phyloP scores from a whole-genome alignment of 129 eudicot genomes.

The Artemisia argyi region DNA sequence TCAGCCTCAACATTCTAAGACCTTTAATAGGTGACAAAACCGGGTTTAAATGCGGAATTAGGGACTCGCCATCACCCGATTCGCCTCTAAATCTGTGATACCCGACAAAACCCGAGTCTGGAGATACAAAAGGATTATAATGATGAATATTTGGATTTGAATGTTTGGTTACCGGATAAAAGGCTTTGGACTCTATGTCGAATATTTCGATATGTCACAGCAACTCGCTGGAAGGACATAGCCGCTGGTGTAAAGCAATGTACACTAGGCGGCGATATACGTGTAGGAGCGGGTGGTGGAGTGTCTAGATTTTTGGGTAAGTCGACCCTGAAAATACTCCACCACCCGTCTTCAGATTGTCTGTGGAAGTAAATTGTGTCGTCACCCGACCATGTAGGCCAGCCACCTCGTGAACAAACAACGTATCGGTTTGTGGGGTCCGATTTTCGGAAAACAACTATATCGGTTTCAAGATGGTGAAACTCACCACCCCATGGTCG shows the following conservation, averaged over 20 bases:
- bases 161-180: conserved; percentile 52
- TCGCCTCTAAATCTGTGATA: conserved; percentile 84
- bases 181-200: conserved; percentile 42
- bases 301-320: conserved; percentile 26
- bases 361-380: conserved; percentile 71
- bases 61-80: conserved; percentile 32
- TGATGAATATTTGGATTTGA: conserved; percentile 63
- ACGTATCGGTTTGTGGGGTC: conserved; percentile 44
- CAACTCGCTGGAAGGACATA: conserved; percentile 37
- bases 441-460: conserved; percentile 47
- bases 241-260: conserved; percentile 88
- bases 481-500: conserved; percentile 75
- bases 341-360: conserved; percentile 82
- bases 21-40: conserved; percentile 50
- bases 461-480: conserved; percentile 57
- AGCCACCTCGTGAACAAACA: conserved; percentile 62
- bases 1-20: conserved; percentile 57
- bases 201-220: conserved; percentile 78
- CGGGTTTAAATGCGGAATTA: conserved; percentile 48
- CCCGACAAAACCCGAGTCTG: conserved; percentile 46
- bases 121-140: conserved; percentile 81
- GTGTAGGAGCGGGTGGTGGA: conserved; percentile 36
- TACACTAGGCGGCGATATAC: conserved; percentile 76
- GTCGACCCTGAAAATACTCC: conserved; percentile 67
- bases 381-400: conserved; percentile 86